Percentiles rank a stretch among this genome's conserved stretches.
phyloP scores from a whole-genome alignment of 106 monocot genomes.

The Dendrobium huoshanense region DNA sequence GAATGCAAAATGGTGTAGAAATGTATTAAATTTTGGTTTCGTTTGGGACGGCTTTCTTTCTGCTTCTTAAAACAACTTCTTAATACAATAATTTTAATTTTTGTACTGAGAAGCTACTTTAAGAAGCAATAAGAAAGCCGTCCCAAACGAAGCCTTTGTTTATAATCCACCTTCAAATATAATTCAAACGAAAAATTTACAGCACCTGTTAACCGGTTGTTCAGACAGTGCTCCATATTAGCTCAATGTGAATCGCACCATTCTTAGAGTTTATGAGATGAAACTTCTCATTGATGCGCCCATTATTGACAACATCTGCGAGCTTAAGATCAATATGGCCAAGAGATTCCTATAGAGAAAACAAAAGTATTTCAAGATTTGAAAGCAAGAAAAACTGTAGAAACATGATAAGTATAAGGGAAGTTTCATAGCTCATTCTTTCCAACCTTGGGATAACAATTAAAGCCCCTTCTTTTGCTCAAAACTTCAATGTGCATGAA shows the following conservation, averaged over 20 bases:
- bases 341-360: slow-evolving; percentile 45
- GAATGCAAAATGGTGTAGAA: too few species aligned
- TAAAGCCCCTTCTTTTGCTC: slow-evolving; percentile 50
- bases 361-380: neutral
- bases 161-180: neutral
- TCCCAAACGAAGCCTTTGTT: too few species aligned
- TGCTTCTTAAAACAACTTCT: too few species aligned
- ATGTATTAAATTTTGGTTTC: too few species aligned
- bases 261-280: slow-evolving; percentile 79
- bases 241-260: slow-evolving; percentile 63
- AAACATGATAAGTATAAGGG: neutral
- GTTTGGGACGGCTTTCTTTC: too few species aligned
- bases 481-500: slow-evolving; percentile 69
- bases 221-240: slow-evolving; percentile 70
- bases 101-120: too few species aligned
- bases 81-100: too few species aligned
- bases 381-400: neutral
- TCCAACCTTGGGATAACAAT: slow-evolving; percentile 45
- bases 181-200: neutral
- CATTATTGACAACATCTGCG: slow-evolving; percentile 66
- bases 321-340: slow-evolving; percentile 68
- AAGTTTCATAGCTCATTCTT: neutral
- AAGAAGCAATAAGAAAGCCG: too few species aligned
- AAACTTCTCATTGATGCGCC: slow-evolving; percentile 64
- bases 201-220: neutral